These are phyloP conservation scores for Yarrowia alimentaria DNA, from an alignment of 805 yeast genomes.

Conservation along the genomic window DNA sequence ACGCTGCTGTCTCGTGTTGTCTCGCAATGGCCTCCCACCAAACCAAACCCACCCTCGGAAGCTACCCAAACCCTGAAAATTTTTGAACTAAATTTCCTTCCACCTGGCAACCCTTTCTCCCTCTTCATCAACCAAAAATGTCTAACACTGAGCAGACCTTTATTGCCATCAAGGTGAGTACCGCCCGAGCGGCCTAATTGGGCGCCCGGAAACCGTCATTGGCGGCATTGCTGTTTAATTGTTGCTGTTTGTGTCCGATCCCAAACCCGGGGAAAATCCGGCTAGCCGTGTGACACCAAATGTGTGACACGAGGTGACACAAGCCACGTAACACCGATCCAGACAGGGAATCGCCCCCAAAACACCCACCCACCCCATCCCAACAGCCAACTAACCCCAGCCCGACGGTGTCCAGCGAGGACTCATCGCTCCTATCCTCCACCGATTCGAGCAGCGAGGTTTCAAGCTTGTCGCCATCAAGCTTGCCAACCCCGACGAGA, in stretches of 20 bases:
- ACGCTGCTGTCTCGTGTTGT: too few species aligned
- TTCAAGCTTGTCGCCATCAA: conserved; percentile 96
- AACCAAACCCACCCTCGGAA: too few species aligned
- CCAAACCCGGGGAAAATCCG: background rate
- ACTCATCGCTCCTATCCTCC: conserved; percentile 79
- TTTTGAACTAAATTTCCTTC: background rate
- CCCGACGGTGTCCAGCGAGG: conserved; percentile 99
- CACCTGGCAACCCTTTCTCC: background rate
- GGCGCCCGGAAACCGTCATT: too few species aligned
- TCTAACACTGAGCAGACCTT: conserved; percentile 39
- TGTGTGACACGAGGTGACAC: too few species aligned
- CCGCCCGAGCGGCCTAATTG: too few species aligned
- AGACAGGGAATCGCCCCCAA: background rate
- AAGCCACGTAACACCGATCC: too few species aligned
- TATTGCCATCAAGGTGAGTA: conserved; percentile 43
- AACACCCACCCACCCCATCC: background rate
- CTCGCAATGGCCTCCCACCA: too few species aligned
- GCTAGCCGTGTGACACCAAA: background rate
- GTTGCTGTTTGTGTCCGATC: background rate
- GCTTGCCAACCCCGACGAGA: conserved; percentile 83
- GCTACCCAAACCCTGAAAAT: conserved; percentile 25
- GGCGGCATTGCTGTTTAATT: too few species aligned
- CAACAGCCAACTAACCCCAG: conserved; percentile 38
- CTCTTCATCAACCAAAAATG: conserved; percentile 23
- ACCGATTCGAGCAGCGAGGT: conserved; percentile 96